Evolutionary conservation across 108 stramenopile genomes (phyloP).

Genomic region (Fistulifera pelliculosa): DNA sequence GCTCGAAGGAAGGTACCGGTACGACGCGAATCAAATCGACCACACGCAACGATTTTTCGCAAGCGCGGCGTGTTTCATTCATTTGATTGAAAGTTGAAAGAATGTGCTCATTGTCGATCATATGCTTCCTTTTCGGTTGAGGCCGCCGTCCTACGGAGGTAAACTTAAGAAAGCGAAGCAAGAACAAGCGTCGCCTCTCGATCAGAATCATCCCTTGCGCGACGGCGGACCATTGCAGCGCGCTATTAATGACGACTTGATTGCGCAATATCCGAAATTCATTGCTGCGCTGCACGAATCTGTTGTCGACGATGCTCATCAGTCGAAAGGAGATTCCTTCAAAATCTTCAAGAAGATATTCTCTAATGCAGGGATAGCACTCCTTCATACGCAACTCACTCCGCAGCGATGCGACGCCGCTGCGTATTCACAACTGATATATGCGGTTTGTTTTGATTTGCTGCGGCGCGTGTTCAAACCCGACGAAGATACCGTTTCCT

Average conservation of each 20-base stretch:
- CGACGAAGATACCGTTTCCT: neutral
- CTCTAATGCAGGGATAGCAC: conserved; percentile 15
- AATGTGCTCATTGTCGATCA: neutral
- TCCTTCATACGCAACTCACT: conserved; percentile 23
- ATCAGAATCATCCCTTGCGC: neutral
- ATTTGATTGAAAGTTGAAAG: too few relatives aligned
- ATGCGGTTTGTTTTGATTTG: conserved; percentile 22
- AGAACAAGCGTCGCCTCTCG: conserved; percentile 4
- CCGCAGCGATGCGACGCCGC: conserved; percentile 27
- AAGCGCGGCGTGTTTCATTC: too few relatives aligned
- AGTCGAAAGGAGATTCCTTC: conserved; percentile 11
- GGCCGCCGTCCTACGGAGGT: conserved; percentile 16
- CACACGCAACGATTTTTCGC: too few relatives aligned
- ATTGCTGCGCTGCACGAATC: neutral
- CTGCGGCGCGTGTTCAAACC: conserved; percentile 4
- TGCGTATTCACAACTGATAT: conserved; percentile 31
- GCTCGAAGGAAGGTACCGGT: too few relatives aligned
- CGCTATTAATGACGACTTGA: conserved; percentile 22
- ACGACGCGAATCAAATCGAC: too few relatives aligned
- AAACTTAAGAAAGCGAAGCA: conserved; percentile 7
- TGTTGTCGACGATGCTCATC: neutral
- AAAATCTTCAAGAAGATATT: conserved; percentile 19
- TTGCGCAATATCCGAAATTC: conserved; percentile 4
- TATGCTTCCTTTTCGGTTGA: conserved; percentile 18
- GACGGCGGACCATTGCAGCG: conserved; percentile 28